Evolutionary conservation across 78 protist genomes (phyloP), one percentile per base, ranked within the genome.

Genomic region (Speleostelium caveatum): DNA sequence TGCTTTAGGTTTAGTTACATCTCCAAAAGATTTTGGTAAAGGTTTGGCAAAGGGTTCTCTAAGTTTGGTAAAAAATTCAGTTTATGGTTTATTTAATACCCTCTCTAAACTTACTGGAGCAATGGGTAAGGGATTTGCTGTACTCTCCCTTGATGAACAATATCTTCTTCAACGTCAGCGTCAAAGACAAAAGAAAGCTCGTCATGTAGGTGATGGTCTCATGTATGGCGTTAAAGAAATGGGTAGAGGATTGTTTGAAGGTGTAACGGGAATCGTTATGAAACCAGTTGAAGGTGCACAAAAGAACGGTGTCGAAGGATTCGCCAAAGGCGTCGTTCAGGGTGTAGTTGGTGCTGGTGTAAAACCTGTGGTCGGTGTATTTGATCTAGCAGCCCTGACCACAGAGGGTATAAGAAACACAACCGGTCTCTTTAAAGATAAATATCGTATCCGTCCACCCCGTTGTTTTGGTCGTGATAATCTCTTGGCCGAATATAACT

Each of bases 311-410:
- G 59, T 66, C 7, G 68, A 73, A 36, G 99, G 99, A 6, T 72
- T 88, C 42, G 93, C 93, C 0, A 95, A 92, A 58, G 98, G 98
- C 12, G 28, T 96, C 30, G 96, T 96, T 12, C 67, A 68, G 8
- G 98, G 98, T 35, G 77, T 97, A 0, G 86, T 83, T 1, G 97
- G 98, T 21, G 63, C 93, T 7, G 93, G 67, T 33, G 93, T 86
- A 38, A 97, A 97, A 63, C 98, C 98, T 3, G 94, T 94, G 12
- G 86, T 91, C 3, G 98, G 98, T 45, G 94, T 73, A 51, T 55
- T 96, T 28, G 96, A 95, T 55, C 41, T 95, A 12, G 94, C 83
- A 1, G 26, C 97, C 0, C 1, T 73, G 30, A 89, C 96, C 24
- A 75, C 96, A 0, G 97, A 96, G 55, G 97, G 96, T 35, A 92